Evolutionary conservation across 2,329 filamentous ascomycete genomes (phyloP).

Genomic region (Phialemonium atrogriseum): DNA sequence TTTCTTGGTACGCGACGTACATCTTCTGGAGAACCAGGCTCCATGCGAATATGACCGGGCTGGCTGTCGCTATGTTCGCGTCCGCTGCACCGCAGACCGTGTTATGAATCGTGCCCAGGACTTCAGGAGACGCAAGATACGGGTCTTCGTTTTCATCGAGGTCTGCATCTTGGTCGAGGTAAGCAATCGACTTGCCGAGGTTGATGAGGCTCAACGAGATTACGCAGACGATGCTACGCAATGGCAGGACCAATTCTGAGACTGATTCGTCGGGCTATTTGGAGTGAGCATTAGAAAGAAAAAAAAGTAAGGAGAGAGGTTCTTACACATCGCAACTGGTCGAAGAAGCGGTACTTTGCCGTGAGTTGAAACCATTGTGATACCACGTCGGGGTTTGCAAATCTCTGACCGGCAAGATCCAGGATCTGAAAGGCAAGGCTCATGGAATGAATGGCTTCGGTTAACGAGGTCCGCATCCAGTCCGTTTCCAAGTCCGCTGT

Average conservation of each 20-base stretch:
- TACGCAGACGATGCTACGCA: conserved; percentile 62
- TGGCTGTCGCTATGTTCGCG: conserved; percentile 51
- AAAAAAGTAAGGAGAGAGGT: background rate
- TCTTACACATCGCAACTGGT: conserved; percentile 49
- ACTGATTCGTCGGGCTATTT: conserved; percentile 29
- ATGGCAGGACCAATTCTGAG: conserved; percentile 46
- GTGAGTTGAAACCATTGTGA: conserved; percentile 70
- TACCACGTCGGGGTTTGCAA: conserved; percentile 51
- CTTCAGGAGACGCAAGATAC: conserved; percentile 62
- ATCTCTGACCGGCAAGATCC: conserved; percentile 44
- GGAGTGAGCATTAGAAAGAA: too few species aligned
- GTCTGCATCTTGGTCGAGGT: conserved; percentile 44
- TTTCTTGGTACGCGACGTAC: conserved; percentile 51
- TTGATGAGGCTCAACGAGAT: conserved; percentile 68
- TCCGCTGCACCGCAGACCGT: conserved; percentile 56
- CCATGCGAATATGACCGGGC: conserved; percentile 75
- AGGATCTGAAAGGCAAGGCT: conserved; percentile 65
- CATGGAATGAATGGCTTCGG: conserved; percentile 66
- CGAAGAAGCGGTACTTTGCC: conserved; percentile 60
- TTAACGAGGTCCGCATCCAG: conserved; percentile 56
- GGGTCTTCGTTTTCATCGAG: conserved; percentile 34
- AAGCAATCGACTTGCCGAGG: conserved; percentile 46
- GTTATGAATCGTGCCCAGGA: conserved; percentile 65
- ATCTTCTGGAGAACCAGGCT: conserved; percentile 65
- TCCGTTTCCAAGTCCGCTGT: conserved; percentile 46